These are phyloP conservation scores for Cryptococcus jaspeensis DNA, from an alignment of 1,284 basidiomycete species.

Conservation along the genomic window DNA sequence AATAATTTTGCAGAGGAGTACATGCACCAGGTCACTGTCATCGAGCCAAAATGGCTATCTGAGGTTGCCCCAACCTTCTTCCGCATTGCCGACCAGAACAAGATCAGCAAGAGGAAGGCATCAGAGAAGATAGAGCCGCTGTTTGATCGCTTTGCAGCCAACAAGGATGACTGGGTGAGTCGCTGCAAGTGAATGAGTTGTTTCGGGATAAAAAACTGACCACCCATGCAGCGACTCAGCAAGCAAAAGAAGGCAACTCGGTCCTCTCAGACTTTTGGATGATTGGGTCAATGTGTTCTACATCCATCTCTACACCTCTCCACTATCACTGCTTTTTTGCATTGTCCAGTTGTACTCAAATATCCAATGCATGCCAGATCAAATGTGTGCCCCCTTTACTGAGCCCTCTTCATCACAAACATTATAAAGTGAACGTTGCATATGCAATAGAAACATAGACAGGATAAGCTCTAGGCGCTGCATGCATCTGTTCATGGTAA, in stretches of 20 bases:
- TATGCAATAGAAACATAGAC: no score
- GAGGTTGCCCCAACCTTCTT: slow-evolving; percentile 96
- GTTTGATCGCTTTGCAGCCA: slow-evolving; percentile 50
- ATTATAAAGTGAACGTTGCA: no score
- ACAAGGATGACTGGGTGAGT: slow-evolving; percentile 54
- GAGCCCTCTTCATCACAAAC: no score
- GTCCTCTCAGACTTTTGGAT: slow-evolving; percentile 48
- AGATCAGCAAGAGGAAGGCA: slow-evolving; percentile 95
- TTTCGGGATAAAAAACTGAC: not conserved
- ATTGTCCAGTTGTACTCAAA: no score
- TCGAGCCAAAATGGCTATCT: slow-evolving; percentile 98
- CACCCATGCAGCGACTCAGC: slow-evolving; percentile 38
- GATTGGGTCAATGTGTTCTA: not conserved
- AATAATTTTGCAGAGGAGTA: slow-evolving; percentile 63
- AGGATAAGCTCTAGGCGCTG: no score
- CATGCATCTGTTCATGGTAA: no score
- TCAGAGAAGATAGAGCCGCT: slow-evolving; percentile 94
- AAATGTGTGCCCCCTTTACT: no score
- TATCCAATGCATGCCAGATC: no score
- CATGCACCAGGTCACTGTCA: slow-evolving; percentile 89
- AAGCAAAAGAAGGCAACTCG: slow-evolving; percentile 49
- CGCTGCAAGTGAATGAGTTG: not conserved
- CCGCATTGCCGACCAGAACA: slow-evolving; percentile 91
- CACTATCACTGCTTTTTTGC: not conserved
- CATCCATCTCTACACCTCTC: no score